Evolutionary conservation across 768 basidiomycete genomes (phyloP).

Genomic region (Calocybe cyanea): DNA sequence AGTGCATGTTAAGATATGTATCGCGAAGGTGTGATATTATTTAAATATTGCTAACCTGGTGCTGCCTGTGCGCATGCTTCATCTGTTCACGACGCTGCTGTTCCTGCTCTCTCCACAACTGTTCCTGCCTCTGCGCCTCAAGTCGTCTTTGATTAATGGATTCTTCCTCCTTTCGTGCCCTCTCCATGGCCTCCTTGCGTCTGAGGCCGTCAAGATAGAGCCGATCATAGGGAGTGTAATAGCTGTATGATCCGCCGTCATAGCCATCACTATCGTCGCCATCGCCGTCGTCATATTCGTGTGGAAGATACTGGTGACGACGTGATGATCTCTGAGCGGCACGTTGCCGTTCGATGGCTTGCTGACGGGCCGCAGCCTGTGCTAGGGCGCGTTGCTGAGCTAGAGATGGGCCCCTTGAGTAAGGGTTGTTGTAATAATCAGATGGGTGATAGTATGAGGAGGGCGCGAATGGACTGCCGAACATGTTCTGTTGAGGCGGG

Average conservation of each 20-base stretch:
- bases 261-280: constrained; percentile 28
- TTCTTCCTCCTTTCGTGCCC: constrained; percentile 20
- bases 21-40: neutral
- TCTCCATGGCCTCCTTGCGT: constrained; percentile 24
- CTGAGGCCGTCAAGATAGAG: constrained; percentile 29
- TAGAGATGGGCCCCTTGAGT: constrained; percentile 8
- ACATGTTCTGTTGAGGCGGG: constrained; percentile 15
- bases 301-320: constrained; percentile 36
- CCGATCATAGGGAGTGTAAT: constrained; percentile 26
- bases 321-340: constrained; percentile 21
- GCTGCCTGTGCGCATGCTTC: constrained; percentile 11
- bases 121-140: constrained; percentile 13
- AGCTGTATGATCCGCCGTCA: constrained; percentile 28
- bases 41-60: constrained; percentile 10
- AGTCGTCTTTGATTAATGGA: constrained; percentile 4
- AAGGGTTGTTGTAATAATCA: constrained; percentile 20
- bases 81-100: constrained; percentile 8
- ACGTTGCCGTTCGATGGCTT: constrained; percentile 22
- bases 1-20: neutral
- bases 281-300: constrained; percentile 29
- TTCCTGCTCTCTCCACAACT: constrained; percentile 9
- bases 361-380: constrained; percentile 5
- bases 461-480: constrained; percentile 22
- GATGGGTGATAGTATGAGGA: constrained; percentile 19
- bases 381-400: constrained; percentile 16